Evolutionary conservation across 371 early-diverging fungal species (phyloP), one percentile per base, ranked within the genome.

Genomic region (Rhizopus sp.): DNA sequence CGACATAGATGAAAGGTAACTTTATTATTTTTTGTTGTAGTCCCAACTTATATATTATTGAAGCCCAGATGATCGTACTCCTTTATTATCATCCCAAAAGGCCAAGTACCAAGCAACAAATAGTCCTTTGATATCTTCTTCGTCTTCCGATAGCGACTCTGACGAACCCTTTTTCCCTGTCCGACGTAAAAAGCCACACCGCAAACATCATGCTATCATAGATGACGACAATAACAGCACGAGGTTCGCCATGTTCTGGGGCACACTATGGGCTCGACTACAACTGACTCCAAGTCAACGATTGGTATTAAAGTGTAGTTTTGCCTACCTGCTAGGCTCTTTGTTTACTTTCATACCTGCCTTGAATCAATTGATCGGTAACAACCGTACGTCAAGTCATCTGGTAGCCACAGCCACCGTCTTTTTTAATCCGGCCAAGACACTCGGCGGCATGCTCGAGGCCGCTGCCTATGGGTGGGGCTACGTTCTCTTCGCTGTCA

Each of bases 381-480:
- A 69, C 17, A 76, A 76, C 51, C 68, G 64, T 34, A 57, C 64
- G 12, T 82, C 83, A 10, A 80, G 81, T 8, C 87, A 88, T 67
- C 55, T 89, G 37, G 85, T 85, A 1, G 88, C 88, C 2, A 77
- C 83, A 0, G 78, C 85, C 0, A 82, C 82, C 0, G 83, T 89
- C 4, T 89, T 89, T 59, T 86, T 88, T 45, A 85, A 87, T 58
- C 89, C 89, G 0, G 87, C 87, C 1, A 85, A 83, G 61, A 64
- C 86, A 5, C 47, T 85, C 4, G 89, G 89, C 38, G 82, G 83
- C 4, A 85, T 89, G 80, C 75, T 87, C 0, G 89, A 89, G 53
- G 85, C 86, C 9, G 83, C 83, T 8, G 67, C 68, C 3, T 83
- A 77, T 55, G 86, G 87, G 7, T 73, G 85, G 62, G 75, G 77